Percentiles rank a stretch among this genome's conserved stretches.
Evolutionary conservation across 2,329 filamentous ascomycete species (phyloP).

Genomic region (Cryphonectria naterciae): DNA sequence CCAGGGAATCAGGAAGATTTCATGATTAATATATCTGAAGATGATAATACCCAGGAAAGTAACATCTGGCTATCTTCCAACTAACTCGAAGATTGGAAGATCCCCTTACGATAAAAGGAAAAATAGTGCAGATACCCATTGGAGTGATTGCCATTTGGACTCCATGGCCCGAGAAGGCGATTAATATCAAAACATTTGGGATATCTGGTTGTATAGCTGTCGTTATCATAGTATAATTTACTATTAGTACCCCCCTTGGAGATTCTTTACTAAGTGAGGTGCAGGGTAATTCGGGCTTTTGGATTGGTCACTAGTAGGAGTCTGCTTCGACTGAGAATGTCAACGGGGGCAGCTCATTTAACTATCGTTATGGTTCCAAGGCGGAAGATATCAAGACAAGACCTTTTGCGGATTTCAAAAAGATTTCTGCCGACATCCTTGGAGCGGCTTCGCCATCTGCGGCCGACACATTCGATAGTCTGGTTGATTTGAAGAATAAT

Average conservation of each 20-base stretch:
- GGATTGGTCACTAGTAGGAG: neutral
- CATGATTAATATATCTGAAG: neutral
- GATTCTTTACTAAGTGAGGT: neutral
- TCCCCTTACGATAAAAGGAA: neutral
- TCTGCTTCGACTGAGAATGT: neutral
- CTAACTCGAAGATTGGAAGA: neutral
- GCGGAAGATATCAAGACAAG: neutral
- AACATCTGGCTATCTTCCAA: neutral
- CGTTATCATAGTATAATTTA: neutral
- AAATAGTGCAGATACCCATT: neutral
- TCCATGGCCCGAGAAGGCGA: neutral
- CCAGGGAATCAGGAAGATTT: neutral
- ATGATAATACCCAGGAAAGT: fast-evolving
- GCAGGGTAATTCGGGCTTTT: neutral
- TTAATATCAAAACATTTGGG: neutral
- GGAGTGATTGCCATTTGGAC: neutral
- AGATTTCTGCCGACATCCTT: neutral
- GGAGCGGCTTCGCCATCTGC: no score
- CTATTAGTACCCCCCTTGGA: no score
- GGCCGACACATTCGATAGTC: neutral
- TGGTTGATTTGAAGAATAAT: neutral
- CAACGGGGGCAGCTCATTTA: neutral
- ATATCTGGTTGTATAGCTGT: neutral
- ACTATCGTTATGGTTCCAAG: neutral
- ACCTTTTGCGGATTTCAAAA: neutral